Evolutionary conservation across 148 eudicot genomes (phyloP), one percentile per base, ranked within the genome.

Genomic region (Nyssa sinensis): DNA sequence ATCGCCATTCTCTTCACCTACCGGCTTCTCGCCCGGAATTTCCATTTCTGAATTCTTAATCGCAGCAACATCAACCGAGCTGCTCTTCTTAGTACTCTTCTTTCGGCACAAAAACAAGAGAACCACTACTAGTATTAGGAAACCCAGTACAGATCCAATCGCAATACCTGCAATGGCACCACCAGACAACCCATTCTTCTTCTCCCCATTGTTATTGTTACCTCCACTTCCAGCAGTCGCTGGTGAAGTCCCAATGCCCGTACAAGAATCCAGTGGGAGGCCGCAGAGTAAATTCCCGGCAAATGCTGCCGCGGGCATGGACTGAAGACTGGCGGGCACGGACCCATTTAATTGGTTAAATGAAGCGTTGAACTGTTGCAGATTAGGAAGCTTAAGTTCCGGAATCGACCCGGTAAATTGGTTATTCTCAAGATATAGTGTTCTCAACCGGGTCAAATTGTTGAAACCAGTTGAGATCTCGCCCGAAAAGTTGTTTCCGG

Each of bases 111-210:
- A 31, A n/a, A 86, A 69, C 10, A 85, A 77, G 47, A 89, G 25
- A 34, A 89, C 58, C 79, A 88, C 64, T 64, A 91, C 27, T 25
- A 89, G 51, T 7, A 89, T 44, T 9, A 86, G 67, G 47, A 89
- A 72, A 17, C 87, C 89, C 4, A 89, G 62, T 17, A 89, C 96
- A 58, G 85, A 77, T 33, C 90, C 98, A 28, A 93, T 84, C 21
- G 86, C 92, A 70, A 93, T 91, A 2, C 92, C 96, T 0, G 98
- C 96, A 39, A 93, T 89, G 3, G 90, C 96, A 16, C 85, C 93
- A 34, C 91, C 93, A 0, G 96, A 89, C 41, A 91, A 71, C 32
- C 84, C 75, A 41, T 78, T 78, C 34, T 80, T 85, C 55, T 75
- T 74, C 68, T 64, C 84, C 29, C 62, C 55, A 3, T 62, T 62